Percentiles rank a stretch among this genome's conserved stretches.
Conservation (phyloP, 148 eudicot genomes). For the Amaranthus cruentus region DNA sequence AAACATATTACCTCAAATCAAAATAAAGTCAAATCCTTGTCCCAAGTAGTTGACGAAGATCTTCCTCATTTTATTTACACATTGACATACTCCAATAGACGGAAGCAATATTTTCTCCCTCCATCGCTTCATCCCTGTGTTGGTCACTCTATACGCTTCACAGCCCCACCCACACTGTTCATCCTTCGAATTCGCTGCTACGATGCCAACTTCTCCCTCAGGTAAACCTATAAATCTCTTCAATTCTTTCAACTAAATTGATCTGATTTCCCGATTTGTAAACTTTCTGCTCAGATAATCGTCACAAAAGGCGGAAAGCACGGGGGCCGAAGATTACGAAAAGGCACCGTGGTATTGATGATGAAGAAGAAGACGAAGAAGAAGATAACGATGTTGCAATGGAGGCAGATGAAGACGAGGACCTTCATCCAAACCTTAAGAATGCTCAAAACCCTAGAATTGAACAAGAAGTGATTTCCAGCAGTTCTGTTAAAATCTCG, state of each 20-base stretch:
- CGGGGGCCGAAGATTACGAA: constrained; percentile 44
- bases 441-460: constrained; percentile 12
- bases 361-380: constrained; percentile 40
- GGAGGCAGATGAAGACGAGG: constrained; percentile 48
- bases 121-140: not conserved
- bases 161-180: constrained; percentile 22
- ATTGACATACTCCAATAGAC: too few relatives aligned
- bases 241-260: not conserved
- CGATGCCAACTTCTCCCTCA: constrained; percentile 83
- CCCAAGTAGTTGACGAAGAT: too few relatives aligned
- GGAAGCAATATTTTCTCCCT: not conserved
- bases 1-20: too few relatives aligned
- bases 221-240: constrained; percentile 29
- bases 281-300: constrained; percentile 36
- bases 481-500: constrained; percentile 45
- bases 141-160: constrained; percentile 15
- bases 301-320: constrained; percentile 64
- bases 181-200: constrained; percentile 20
- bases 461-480: constrained; percentile 50
- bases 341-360: constrained; percentile 43
- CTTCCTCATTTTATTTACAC: too few relatives aligned
- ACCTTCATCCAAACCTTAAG: constrained; percentile 41
- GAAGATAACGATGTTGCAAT: constrained; percentile 45
- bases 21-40: too few relatives aligned
- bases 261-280: not conserved